Evolutionary conservation across 495 filamentous ascomycete genomes (phyloP).

Genomic region (Tirmania nivea): DNA sequence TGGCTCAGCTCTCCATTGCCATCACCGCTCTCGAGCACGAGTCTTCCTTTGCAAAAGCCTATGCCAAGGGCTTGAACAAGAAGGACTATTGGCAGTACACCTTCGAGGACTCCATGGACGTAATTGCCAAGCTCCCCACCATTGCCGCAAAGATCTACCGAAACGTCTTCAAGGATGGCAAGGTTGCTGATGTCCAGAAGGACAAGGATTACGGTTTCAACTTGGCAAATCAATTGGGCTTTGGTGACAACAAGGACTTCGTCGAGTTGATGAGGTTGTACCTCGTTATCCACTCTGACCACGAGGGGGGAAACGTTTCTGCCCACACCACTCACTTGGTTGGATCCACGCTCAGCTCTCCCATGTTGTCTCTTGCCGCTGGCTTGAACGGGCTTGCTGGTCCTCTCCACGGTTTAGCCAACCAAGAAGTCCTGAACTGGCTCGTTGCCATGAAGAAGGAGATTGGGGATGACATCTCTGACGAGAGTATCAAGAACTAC

Average conservation of each 20-base stretch:
- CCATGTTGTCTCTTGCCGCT: slow-evolving; percentile 85
- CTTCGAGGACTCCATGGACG: slow-evolving; percentile 98
- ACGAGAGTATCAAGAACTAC: slow-evolving; percentile 90
- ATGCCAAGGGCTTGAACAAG: slow-evolving; percentile 96
- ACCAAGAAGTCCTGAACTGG: slow-evolving; percentile 98
- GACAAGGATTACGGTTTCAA: slow-evolving; percentile 98
- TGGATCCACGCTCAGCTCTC: slow-evolving; percentile 88
- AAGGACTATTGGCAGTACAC: slow-evolving; percentile 98
- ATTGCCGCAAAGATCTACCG: slow-evolving; percentile 97
- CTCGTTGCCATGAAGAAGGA: slow-evolving; percentile 95
- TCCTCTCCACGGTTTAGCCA: slow-evolving; percentile 94
- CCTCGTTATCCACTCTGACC: slow-evolving; percentile 97
- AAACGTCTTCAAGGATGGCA: slow-evolving; percentile 98
- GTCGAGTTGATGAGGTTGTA: slow-evolving; percentile 95
- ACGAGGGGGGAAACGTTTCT: slow-evolving; percentile 96
- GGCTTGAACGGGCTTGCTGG: slow-evolving; percentile 95
- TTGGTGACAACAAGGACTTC: slow-evolving; percentile 86
- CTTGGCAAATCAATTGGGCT: slow-evolving; percentile 96
- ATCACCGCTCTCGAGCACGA: slow-evolving; percentile 96
- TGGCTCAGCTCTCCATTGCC: slow-evolving; percentile 97
- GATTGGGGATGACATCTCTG: slow-evolving; percentile 82
- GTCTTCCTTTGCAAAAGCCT: slow-evolving; percentile 90
- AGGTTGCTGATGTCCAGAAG: slow-evolving; percentile 83
- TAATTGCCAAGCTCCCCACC: slow-evolving; percentile 97
- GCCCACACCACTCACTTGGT: slow-evolving; percentile 97